Conservation (phyloP, 2,329 filamentous ascomycete species). For the Hypoxylon sp. region DNA sequence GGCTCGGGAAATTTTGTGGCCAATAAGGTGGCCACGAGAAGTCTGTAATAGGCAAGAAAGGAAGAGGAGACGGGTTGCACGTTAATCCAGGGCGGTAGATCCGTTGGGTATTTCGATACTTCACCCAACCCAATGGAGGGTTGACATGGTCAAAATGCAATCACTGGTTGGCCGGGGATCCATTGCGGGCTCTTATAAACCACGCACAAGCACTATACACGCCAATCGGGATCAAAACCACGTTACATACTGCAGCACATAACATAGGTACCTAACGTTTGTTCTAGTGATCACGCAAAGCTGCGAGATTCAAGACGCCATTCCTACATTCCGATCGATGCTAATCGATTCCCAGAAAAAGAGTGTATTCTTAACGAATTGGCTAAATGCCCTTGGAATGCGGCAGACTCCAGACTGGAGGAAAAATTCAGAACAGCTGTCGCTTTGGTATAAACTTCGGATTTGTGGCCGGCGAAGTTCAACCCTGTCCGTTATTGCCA, state of each 20-base stretch:
- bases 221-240: constrained; percentile 29
- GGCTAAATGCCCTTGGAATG: constrained; percentile 29
- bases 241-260: constrained; percentile 2
- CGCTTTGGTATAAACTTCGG: constrained; percentile 7
- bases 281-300: constrained; percentile 38
- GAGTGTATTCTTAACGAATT: constrained; percentile 8
- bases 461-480: constrained; percentile 5
- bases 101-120: constrained; percentile 37
- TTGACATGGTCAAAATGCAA: constrained; percentile 8
- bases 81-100: constrained; percentile 33
- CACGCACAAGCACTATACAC: constrained; percentile 7
- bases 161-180: constrained; percentile 27
- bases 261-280: background rate
- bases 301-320: constrained; percentile 42
- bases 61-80: constrained; percentile 29
- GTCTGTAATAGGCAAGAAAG: constrained; percentile 36
- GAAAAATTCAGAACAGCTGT: background rate
- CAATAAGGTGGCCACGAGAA: constrained; percentile 35
- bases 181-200: constrained; percentile 4
- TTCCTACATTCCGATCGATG: constrained; percentile 31
- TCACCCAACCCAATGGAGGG: constrained; percentile 40
- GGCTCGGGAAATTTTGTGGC: constrained; percentile 39
- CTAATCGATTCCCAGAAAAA: constrained; percentile 13
- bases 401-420: constrained; percentile 9
- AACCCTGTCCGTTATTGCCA: constrained; percentile 12